These are phyloP conservation scores for Leishmania tropica DNA, from an alignment of 208 protist species.

Conservation along the genomic window DNA sequence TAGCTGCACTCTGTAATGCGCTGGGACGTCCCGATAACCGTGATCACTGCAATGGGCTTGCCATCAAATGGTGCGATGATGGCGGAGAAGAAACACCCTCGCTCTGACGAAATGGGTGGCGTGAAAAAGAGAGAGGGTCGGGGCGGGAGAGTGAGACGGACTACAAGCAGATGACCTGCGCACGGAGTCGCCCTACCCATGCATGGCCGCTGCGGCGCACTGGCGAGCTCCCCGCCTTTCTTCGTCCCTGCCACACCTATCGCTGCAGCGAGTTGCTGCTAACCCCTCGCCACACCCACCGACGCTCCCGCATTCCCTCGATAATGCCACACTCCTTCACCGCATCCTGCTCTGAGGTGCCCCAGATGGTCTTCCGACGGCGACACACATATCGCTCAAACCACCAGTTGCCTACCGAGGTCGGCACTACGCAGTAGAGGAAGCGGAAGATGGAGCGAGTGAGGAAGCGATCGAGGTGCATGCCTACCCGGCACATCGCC, in stretches of 20 bases:
- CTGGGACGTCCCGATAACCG: not conserved
- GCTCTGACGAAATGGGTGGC: not conserved
- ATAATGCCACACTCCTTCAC: constrained; percentile 45
- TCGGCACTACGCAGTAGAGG: constrained; percentile 56
- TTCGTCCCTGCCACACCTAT: not conserved
- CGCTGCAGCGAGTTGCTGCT: not conserved
- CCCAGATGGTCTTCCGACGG: constrained; percentile 70
- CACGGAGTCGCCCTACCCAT: not conserved
- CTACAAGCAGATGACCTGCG: not conserved
- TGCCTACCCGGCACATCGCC: constrained; percentile 78
- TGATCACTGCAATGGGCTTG: not conserved
- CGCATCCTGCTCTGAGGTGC: constrained; percentile 78
- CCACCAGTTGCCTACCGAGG: constrained; percentile 54
- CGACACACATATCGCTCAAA: constrained; percentile 49
- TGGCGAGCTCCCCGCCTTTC: not conserved
- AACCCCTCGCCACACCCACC: constrained; percentile 52
- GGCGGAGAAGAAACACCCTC: not conserved
- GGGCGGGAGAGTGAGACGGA: not conserved
- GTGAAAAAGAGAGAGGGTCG: not conserved
- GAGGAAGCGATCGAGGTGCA: constrained; percentile 77
- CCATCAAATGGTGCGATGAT: not conserved
- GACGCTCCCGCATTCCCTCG: constrained; percentile 79
- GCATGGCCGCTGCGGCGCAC: not conserved
- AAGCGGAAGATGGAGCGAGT: constrained; percentile 37
- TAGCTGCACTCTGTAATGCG: not conserved